These are phyloP conservation scores for Hypoxylon cercidicola DNA, from an alignment of 495 filamentous ascomycete species.

Conservation along the genomic window DNA sequence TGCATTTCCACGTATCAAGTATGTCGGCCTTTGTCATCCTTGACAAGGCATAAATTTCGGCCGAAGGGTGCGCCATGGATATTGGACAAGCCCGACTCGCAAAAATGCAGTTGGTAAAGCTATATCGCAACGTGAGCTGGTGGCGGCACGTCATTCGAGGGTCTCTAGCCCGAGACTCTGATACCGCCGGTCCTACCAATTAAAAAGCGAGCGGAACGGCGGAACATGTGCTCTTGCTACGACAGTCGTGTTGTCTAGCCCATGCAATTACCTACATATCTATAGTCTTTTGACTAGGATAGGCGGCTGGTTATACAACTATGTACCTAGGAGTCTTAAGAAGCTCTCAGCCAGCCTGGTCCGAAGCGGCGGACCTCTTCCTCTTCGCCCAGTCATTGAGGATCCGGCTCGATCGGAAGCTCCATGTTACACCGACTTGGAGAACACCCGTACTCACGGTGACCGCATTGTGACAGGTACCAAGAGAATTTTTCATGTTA, in stretches of 20 bases:
- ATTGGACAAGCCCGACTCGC: no score
- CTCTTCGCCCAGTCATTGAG: no score
- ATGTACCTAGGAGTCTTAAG: no score
- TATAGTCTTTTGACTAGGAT: neutral
- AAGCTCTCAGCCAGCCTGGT: no score
- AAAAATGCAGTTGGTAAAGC: constrained; percentile 16
- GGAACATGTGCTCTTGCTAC: constrained; percentile 15
- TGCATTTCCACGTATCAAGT: constrained; percentile 1
- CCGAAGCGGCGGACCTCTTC: no score
- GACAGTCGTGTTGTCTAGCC: constrained; percentile 1
- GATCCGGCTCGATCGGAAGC: no score
- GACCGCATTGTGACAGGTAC: no score
- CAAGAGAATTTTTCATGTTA: no score
- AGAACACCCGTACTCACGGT: no score
- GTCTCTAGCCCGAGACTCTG: neutral
- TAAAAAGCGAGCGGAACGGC: constrained; percentile 19
- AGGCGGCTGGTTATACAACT: neutral
- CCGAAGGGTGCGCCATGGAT: constrained; percentile 30
- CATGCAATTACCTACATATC: neutral
- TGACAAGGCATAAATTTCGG: constrained; percentile 17
- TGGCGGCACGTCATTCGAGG: constrained; percentile 35
- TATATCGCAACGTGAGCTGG: constrained; percentile 38
- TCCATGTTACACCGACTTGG: no score
- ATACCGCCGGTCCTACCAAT: constrained; percentile 17
- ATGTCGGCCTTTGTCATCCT: constrained; percentile 31